A percentile compares a stretch with the other conserved stretches of the same genome.
phyloP scores from a whole-genome alignment of 495 filamentous ascomycete genomes.

The Xylaria flabelliformis region DNA sequence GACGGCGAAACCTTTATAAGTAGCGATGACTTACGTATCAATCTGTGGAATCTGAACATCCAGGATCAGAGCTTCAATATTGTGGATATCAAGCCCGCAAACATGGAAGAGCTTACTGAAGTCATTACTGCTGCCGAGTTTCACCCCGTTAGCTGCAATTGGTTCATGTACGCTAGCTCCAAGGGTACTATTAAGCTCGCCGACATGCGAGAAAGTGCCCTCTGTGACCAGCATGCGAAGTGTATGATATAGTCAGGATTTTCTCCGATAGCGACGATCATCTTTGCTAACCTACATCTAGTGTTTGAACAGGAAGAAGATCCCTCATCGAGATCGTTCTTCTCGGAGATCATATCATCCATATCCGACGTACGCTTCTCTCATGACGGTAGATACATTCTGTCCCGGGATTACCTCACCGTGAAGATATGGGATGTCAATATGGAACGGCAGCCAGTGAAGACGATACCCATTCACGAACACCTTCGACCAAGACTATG shows the following conservation, averaged over 20 bases:
- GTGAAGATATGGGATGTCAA: conserved; percentile 99
- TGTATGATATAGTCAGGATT: conserved; percentile 59
- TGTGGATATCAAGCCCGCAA: conserved; percentile 98
- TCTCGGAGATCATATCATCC: conserved; percentile 99
- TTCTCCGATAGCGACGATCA: background rate
- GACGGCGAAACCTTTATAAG: conserved; percentile 99
- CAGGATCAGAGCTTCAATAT: conserved; percentile 99
- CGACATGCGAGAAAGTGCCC: conserved; percentile 94
- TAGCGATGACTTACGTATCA: conserved; percentile 96
- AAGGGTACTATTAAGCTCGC: conserved; percentile 99
- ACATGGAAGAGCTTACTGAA: conserved; percentile 99
- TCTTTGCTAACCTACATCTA: conserved; percentile 46
- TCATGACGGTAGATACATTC: conserved; percentile 92
- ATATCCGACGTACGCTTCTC: conserved; percentile 99
- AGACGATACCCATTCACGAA: conserved; percentile 98
- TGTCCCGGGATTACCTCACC: conserved; percentile 96
- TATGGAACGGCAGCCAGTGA: conserved; percentile 95
- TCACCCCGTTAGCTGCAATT: conserved; percentile 96
- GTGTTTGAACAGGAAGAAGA: conserved; percentile 99
- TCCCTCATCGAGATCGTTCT: conserved; percentile 97
- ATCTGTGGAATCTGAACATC: conserved; percentile 98
- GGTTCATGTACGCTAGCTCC: conserved; percentile 99
- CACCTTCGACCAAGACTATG: conserved; percentile 93
- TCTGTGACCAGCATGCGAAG: conserved; percentile 96
- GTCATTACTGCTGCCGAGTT: conserved; percentile 99